A percentile compares a stretch with the other conserved stretches of the same genome.
Conservation (phyloP, 345 rosid genomes). For the Schrenkiella parvula region DNA sequence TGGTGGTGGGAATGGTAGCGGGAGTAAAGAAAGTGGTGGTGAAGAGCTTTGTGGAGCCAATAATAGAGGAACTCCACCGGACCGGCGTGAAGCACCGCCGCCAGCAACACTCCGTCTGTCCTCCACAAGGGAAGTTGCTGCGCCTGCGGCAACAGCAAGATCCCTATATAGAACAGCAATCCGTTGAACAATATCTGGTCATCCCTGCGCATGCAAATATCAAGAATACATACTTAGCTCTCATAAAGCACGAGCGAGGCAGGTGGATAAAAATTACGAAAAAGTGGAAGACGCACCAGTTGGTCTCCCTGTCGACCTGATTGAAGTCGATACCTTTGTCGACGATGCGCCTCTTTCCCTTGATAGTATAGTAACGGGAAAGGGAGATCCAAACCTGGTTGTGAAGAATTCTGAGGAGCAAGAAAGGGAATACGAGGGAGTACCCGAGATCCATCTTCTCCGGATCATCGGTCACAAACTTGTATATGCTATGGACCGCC, state of each 20-base stretch:
- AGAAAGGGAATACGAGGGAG: conserved; percentile 38
- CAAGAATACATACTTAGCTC: neutral
- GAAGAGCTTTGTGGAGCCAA: conserved; percentile 77
- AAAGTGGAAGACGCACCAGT: conserved; percentile 37
- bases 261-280: neutral
- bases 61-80: conserved; percentile 81
- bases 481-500: conserved; percentile 45
- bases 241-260: neutral
- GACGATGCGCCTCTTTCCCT: conserved; percentile 48
- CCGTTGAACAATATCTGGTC: conserved; percentile 67
- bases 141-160: conserved; percentile 13
- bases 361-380: conserved; percentile 48
- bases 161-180: conserved; percentile 37
- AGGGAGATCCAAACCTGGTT: conserved; percentile 58
- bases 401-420: conserved; percentile 45
- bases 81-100: conserved; percentile 53
- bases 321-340: conserved; percentile 60
- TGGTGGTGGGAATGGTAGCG: conserved; percentile 96
- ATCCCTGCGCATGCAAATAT: conserved; percentile 45
- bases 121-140: conserved; percentile 60
- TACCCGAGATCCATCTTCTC: conserved; percentile 35
- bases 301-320: conserved; percentile 62
- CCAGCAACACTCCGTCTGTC: conserved; percentile 45
- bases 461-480: conserved; percentile 19
- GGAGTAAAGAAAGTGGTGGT: conserved; percentile 78